phyloP scores from a whole-genome alignment of 331 rosid species.

The Saraca asoca region DNA sequence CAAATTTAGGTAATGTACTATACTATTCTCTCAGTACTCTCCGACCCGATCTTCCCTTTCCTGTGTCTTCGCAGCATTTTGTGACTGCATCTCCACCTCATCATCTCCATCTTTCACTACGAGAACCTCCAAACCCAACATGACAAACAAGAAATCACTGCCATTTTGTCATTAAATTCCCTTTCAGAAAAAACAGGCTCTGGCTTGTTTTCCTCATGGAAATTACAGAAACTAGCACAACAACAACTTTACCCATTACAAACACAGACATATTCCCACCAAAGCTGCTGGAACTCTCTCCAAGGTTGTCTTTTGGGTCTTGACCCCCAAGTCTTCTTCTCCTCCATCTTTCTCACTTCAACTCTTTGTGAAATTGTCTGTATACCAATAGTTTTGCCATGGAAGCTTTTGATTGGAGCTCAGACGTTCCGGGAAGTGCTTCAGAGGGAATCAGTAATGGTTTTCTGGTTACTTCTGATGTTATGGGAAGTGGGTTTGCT shows the following conservation, averaged over 20 bases:
- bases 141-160: constrained; percentile 28
- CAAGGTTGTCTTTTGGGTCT: constrained; percentile 27
- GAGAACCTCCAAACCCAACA: constrained; percentile 33
- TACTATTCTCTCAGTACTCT: constrained; percentile 3
- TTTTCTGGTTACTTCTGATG: constrained; percentile 37
- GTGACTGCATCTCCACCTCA: constrained; percentile 27
- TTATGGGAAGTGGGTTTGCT: constrained; percentile 46
- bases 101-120: constrained; percentile 26
- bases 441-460: constrained; percentile 30
- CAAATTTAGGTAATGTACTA: constrained; percentile 24
- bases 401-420: constrained; percentile 56
- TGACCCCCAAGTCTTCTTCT: constrained; percentile 14
- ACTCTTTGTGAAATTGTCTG: constrained; percentile 2
- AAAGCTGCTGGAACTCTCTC: constrained; percentile 2
- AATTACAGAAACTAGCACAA: constrained; percentile 11
- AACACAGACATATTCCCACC: neutral
- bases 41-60: constrained; percentile 3
- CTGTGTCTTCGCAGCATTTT: constrained; percentile 21
- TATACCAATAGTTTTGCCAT: constrained; percentile 30
- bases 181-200: constrained; percentile 1
- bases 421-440: constrained; percentile 28
- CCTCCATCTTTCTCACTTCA: neutral
- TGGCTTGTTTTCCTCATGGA: constrained; percentile 18
- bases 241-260: neutral
- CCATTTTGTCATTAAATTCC: constrained; percentile 33